Evolutionary conservation across 2,329 filamentous ascomycete species (phyloP).

Genomic region (Aureobasidium sp.): DNA sequence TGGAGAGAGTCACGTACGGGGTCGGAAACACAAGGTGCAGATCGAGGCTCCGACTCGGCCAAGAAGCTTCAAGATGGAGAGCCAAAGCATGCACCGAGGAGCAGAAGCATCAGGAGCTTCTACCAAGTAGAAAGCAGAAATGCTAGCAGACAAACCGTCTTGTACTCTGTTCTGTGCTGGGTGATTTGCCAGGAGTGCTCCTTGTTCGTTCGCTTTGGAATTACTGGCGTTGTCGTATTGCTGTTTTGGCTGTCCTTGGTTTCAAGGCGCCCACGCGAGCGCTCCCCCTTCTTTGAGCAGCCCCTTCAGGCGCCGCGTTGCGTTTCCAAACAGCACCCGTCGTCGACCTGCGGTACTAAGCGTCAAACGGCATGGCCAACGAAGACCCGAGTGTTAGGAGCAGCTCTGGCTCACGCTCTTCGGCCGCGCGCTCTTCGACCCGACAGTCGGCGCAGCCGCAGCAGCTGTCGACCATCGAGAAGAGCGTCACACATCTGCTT

Average conservation of each 20-base stretch:
- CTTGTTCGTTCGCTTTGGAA: background rate
- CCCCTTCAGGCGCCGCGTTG: constrained; percentile 5
- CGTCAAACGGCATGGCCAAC: constrained; percentile 6
- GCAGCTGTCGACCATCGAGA: constrained; percentile 93
- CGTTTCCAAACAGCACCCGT: background rate
- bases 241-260: background rate
- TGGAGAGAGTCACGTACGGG: background rate
- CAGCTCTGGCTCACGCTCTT: constrained; percentile 39
- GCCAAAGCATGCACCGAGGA: background rate
- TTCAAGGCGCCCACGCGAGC: background rate
- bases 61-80: constrained; percentile 1
- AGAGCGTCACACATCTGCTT: constrained; percentile 93
- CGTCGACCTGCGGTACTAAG: background rate
- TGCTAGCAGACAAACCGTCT: background rate
- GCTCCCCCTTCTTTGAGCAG: background rate
- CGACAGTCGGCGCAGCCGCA: constrained; percentile 50
- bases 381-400: constrained; percentile 50
- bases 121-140: background rate
- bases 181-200: background rate
- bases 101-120: background rate
- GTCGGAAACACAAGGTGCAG: background rate
- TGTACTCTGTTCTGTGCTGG: background rate
- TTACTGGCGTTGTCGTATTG: background rate
- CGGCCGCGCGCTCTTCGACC: constrained; percentile 29
- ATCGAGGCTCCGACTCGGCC: background rate